A percentile compares a stretch with the other conserved stretches of the same genome.
Conservation (phyloP, 805 yeast species). For the Pichia nanzhaoensis region DNA sequence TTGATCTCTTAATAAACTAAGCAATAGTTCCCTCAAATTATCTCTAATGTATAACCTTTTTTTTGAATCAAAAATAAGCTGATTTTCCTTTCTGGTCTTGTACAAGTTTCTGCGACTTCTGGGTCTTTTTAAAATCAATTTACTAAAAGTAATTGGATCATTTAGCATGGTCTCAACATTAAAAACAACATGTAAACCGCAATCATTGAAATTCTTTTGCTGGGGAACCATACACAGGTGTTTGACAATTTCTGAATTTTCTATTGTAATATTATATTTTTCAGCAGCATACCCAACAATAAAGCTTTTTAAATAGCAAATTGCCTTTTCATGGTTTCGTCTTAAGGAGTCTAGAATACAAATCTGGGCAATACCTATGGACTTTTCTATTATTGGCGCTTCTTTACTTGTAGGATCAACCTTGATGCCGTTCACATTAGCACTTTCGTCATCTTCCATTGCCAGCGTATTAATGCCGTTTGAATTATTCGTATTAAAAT, state of each 20-base stretch:
- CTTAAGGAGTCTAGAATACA: slow-evolving; percentile 73
- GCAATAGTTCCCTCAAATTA: slow-evolving; percentile 19
- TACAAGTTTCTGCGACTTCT: slow-evolving; percentile 8
- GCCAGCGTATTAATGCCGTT: too few species aligned
- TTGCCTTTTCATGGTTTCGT: slow-evolving; percentile 47
- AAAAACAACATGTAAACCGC: slow-evolving; percentile 87
- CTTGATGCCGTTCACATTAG: not conserved
- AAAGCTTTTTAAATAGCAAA: slow-evolving; percentile 49
- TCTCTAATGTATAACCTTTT: slow-evolving; percentile 24
- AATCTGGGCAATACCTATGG: slow-evolving; percentile 33
- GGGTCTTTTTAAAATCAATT: slow-evolving; percentile 17
- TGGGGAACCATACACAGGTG: slow-evolving; percentile 50
- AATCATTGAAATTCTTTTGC: slow-evolving; percentile 86
- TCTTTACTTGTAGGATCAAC: not conserved
- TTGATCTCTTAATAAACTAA: slow-evolving; percentile 25
- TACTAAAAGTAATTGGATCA: slow-evolving; percentile 38
- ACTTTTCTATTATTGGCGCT: slow-evolving; percentile 2
- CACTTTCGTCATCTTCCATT: not conserved
- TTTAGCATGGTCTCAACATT: slow-evolving; percentile 56
- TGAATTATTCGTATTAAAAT: too few species aligned
- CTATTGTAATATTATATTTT: slow-evolving; percentile 43
- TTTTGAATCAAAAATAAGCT: slow-evolving; percentile 20
- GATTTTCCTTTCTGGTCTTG: slow-evolving; percentile 11
- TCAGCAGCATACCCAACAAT: slow-evolving; percentile 65
- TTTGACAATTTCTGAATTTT: slow-evolving; percentile 36